Evolutionary conservation across 1,284 basidiomycete species (phyloP), one percentile per base, ranked within the genome.

Genomic region (Ustilago sp.): DNA sequence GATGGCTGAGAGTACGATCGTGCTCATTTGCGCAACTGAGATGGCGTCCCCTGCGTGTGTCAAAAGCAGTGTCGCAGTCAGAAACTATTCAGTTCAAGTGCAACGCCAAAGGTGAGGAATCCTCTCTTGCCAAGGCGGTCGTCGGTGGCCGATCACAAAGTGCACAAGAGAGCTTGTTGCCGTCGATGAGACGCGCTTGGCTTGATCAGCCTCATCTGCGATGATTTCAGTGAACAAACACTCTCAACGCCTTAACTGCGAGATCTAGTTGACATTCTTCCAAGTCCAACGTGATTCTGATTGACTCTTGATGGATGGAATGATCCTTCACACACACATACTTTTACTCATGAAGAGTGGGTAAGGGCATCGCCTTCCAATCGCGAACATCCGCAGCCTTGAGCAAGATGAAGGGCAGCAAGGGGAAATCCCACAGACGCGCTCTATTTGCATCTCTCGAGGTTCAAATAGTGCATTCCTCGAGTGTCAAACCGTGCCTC

Each of bases 401-500:
- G n/a, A 15, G 43, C n/a, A 45, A 15, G 13, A 45, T 6, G n/a
- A 15, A 19, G 7, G n/a, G 5, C 43, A 19, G 19, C 6, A 4
- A 8, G 5, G 43, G 28, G 15, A 34, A 64, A 43, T 54, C n/a
- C 17, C 39, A 45, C 32, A 69, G 45, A 47, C 61, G 62, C 54
- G 15, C 55, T 39, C 41, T 15, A 31, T 58, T 53, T 68, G 63
- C 63, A 66, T 65, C 66, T 63, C 67, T 66, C 59, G 59, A 74
- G 72, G 62, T 67, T 74, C 72, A 38, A 74, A 54, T 51, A 74
- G 72, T 63, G 72, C 72, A 74, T 69, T 45, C 59, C 72, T 74
- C 67, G 68, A 75, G 73, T 70, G 73, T 75, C 73, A 75, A 75
- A 75, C 63, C 54, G 52, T 61, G 61, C 60, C 55, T 57, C 56